Evolutionary conservation across 768 basidiomycete species (phyloP).

Genomic region (Collybia sordida): DNA sequence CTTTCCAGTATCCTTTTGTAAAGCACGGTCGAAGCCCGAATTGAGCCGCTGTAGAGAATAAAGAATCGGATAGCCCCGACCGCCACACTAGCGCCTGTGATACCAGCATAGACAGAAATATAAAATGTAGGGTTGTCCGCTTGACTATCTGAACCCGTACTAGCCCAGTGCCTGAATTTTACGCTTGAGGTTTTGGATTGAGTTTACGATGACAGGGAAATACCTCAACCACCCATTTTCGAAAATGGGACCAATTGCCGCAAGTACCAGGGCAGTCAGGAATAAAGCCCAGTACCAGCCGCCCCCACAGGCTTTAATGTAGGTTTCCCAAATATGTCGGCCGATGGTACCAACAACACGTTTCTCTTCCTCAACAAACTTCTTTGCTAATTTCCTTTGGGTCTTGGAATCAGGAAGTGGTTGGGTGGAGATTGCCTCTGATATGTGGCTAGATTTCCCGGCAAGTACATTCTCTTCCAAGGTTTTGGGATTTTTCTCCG

Average conservation of each 20-base stretch:
- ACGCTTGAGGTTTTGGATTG: no score
- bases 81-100: slow-evolving; percentile 40
- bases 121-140: slow-evolving; percentile 55
- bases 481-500: slow-evolving; percentile 38
- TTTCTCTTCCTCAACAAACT: slow-evolving; percentile 82
- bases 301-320: slow-evolving; percentile 51
- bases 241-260: slow-evolving; percentile 61
- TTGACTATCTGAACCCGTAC: slow-evolving; percentile 38
- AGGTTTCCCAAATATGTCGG: slow-evolving; percentile 63
- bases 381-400: slow-evolving; percentile 65
- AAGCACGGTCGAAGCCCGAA: slow-evolving; percentile 74
- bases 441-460: slow-evolving; percentile 10
- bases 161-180: slow-evolving; percentile 62
- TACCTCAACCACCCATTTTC: slow-evolving; percentile 75
- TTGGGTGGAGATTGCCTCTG: slow-evolving; percentile 32
- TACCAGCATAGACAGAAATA: slow-evolving; percentile 66
- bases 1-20: slow-evolving; percentile 76
- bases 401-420: slow-evolving; percentile 27
- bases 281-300: slow-evolving; percentile 60
- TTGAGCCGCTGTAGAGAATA: slow-evolving; percentile 79
- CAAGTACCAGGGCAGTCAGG: slow-evolving; percentile 47
- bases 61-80: slow-evolving; percentile 66
- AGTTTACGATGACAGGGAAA: no score
- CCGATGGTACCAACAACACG: slow-evolving; percentile 74
- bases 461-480: slow-evolving; percentile 24